Evolutionary conservation across 2,329 filamentous ascomycete genomes (phyloP).

Genomic region (Aspergillus sp.): DNA sequence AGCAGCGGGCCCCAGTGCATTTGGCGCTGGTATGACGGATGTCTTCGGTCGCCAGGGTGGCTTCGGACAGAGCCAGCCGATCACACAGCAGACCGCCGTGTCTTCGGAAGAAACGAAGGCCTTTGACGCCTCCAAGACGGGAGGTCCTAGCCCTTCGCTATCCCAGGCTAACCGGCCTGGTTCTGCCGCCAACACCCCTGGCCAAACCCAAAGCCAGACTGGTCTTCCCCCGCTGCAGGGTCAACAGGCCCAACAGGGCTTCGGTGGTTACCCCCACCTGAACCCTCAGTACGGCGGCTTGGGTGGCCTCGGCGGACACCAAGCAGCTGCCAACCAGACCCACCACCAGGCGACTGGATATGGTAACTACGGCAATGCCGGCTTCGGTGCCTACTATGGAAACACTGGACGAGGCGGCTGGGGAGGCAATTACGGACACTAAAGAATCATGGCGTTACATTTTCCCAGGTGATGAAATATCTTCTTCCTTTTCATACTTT

Average conservation of each 20-base stretch:
- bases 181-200: slow-evolving; percentile 60
- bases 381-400: slow-evolving; percentile 46
- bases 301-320: slow-evolving; percentile 43
- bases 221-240: slow-evolving; percentile 56
- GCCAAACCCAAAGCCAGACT: slow-evolving; percentile 51
- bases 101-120: slow-evolving; percentile 57
- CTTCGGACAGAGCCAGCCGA: slow-evolving; percentile 57
- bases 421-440: slow-evolving; percentile 50
- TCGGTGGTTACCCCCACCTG: slow-evolving; percentile 56
- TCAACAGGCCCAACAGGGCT: slow-evolving; percentile 55
- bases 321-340: slow-evolving; percentile 39
- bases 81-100: slow-evolving; percentile 49
- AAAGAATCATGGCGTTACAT: slow-evolving; percentile 30
- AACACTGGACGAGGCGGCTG: slow-evolving; percentile 46
- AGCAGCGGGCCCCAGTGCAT: slow-evolving; percentile 50
- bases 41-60: slow-evolving; percentile 60
- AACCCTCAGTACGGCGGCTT: slow-evolving; percentile 55
- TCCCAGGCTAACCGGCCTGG: slow-evolving; percentile 63
- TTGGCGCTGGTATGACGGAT: slow-evolving; percentile 54
- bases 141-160: slow-evolving; percentile 61
- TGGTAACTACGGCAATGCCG: slow-evolving; percentile 43
- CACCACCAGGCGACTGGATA: slow-evolving; percentile 44
- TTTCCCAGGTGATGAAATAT: slow-evolving; percentile 26
- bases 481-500: slow-evolving; percentile 26
- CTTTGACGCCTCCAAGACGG: slow-evolving; percentile 57